phyloP scores from a whole-genome alignment of 2,329 filamentous ascomycete species.

The Conoideocrella luteorostrata region DNA sequence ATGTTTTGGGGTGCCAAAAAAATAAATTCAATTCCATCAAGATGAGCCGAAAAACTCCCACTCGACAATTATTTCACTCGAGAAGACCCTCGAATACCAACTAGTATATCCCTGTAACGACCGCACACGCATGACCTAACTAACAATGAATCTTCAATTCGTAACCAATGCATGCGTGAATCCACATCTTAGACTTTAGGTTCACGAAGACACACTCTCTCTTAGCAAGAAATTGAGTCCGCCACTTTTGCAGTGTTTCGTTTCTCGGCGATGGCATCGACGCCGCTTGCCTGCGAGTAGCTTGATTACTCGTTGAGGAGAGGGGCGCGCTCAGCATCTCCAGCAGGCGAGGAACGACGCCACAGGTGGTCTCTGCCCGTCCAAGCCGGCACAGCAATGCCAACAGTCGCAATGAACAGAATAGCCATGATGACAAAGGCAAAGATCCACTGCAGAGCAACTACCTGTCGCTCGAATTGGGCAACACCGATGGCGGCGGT shows the following conservation, averaged over 20 bases:
- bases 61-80: not conserved
- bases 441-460: slow-evolving; percentile 90
- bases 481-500: slow-evolving; percentile 68
- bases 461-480: slow-evolving; percentile 65
- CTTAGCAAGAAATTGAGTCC: too few species aligned
- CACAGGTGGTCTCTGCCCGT: slow-evolving; percentile 52
- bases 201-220: too few species aligned
- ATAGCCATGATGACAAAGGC: slow-evolving; percentile 75
- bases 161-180: not conserved
- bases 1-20: not conserved
- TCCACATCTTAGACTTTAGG: not conserved
- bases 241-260: too few species aligned
- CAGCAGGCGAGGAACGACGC: slow-evolving; percentile 30
- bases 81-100: not conserved
- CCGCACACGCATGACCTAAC: not conserved
- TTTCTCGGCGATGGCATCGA: not conserved
- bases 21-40: too few species aligned
- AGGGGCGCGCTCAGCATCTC: slow-evolving; percentile 55
- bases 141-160: not conserved
- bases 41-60: too few species aligned
- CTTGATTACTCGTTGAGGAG: slow-evolving; percentile 42
- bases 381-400: slow-evolving; percentile 58
- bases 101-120: not conserved
- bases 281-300: not conserved
- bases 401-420: slow-evolving; percentile 62